These are phyloP conservation scores for Cryptosporidium tyzzeri DNA, from an alignment of 169 alveolate species.

Conservation along the genomic window DNA sequence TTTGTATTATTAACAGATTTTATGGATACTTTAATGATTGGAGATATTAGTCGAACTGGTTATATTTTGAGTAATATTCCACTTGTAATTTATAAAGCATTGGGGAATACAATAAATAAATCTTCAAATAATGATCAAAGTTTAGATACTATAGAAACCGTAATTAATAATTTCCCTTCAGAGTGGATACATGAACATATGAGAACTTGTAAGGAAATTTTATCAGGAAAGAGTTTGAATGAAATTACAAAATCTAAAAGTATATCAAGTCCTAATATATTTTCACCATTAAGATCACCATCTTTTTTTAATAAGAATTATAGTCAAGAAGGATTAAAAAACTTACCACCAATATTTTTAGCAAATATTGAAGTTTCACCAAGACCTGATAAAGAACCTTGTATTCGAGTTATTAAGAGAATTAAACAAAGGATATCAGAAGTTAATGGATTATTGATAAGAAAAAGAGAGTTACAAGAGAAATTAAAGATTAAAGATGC, in stretches of 20 bases:
- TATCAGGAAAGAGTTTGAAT: constrained; percentile 57
- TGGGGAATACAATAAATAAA: background rate
- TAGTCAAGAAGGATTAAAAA: constrained; percentile 1
- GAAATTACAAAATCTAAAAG: constrained; percentile 14
- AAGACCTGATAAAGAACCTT: constrained; percentile 68
- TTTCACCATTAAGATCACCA: constrained; percentile 20
- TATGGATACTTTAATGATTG: constrained; percentile 55
- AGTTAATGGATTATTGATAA: constrained; percentile 50
- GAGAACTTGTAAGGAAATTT: constrained; percentile 57
- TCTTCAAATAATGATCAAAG: background rate
- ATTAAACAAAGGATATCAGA: constrained; percentile 64
- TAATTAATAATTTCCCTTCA: constrained; percentile 61
- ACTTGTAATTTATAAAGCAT: constrained; percentile 11
- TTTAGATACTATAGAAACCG: constrained; percentile 22
- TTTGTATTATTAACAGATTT: constrained; percentile 63
- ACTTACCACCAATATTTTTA: constrained; percentile 47
- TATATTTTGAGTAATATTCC: constrained; percentile 59
- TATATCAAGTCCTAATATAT: constrained; percentile 6
- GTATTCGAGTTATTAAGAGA: constrained; percentile 49
- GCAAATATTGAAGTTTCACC: constrained; percentile 68
- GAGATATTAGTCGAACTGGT: constrained; percentile 50
- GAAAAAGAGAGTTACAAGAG: constrained; percentile 37
- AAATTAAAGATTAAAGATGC: constrained; percentile 33
- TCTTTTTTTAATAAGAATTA: background rate
- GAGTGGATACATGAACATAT: constrained; percentile 76